These are phyloP conservation scores for Raddia distichophylla DNA, from an alignment of 176 grass and related monocot genomes.

Conservation along the genomic window DNA sequence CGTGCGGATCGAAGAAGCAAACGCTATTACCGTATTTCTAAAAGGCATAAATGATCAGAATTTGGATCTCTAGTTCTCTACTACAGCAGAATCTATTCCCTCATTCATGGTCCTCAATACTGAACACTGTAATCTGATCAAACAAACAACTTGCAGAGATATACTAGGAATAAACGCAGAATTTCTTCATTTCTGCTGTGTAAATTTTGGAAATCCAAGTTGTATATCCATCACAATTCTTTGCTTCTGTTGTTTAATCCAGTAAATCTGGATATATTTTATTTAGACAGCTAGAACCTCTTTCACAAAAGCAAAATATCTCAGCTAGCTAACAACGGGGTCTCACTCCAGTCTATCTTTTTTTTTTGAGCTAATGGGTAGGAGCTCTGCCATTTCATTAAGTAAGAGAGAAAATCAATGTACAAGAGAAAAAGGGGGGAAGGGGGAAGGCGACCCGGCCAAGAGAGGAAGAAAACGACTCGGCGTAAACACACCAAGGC, in stretches of 20 bases:
- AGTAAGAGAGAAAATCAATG: too few species aligned
- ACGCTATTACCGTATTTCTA: slow-evolving; percentile 5
- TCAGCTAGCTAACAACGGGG: not conserved
- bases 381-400: too few species aligned
- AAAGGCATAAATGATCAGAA: slow-evolving; percentile 3
- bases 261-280: slow-evolving; percentile 8
- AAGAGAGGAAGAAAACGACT: too few species aligned
- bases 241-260: not conserved
- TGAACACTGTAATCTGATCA: slow-evolving; percentile 25
- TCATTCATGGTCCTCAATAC: slow-evolving; percentile 1
- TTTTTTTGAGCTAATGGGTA: too few species aligned
- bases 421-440: too few species aligned
- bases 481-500: too few species aligned
- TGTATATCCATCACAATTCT: not conserved
- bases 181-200: slow-evolving; percentile 2
- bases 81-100: slow-evolving; percentile 20
- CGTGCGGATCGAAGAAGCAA: not conserved
- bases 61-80: slow-evolving; percentile 28
- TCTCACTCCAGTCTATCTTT: too few species aligned
- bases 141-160: slow-evolving; percentile 9
- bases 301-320: not conserved
- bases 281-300: not conserved
- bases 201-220: not conserved
- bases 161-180: slow-evolving; percentile 35
- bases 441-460: too few species aligned